These are phyloP conservation scores for Sechiopsis laciniata DNA, from an alignment of 306 rosid species.

Conservation along the genomic window DNA sequence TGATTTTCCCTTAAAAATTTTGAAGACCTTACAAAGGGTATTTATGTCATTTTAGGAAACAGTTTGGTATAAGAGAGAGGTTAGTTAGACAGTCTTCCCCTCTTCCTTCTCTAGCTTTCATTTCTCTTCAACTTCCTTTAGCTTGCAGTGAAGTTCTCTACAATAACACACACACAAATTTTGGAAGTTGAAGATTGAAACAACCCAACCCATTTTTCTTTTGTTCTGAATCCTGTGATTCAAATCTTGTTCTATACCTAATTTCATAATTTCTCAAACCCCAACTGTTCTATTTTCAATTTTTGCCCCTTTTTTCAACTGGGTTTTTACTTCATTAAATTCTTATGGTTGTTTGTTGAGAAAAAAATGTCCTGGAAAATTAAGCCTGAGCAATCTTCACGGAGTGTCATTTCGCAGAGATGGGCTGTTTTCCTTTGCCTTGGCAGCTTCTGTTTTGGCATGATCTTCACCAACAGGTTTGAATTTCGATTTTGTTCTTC, in stretches of 20 bases:
- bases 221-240: slow-evolving; percentile 4
- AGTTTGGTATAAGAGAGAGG: slow-evolving; percentile 24
- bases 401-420: slow-evolving; percentile 22
- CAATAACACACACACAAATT: neutral
- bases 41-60: slow-evolving; percentile 5
- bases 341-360: neutral
- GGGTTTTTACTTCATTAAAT: slow-evolving; percentile 8
- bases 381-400: slow-evolving; percentile 18
- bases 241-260: slow-evolving; percentile 9
- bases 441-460: slow-evolving; percentile 25
- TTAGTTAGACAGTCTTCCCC: slow-evolving; percentile 19
- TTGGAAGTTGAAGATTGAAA: no score
- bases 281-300: neutral
- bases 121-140: slow-evolving; percentile 5
- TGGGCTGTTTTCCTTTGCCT: slow-evolving; percentile 25
- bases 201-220: no score
- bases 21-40: slow-evolving; percentile 16
- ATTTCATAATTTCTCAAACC: slow-evolving; percentile 1
- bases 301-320: neutral
- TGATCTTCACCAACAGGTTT: slow-evolving; percentile 27
- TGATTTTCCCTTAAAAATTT: no score
- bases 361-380: slow-evolving; percentile 25
- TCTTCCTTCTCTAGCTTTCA: neutral
- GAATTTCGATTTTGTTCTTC: no score
- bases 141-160: neutral